Conservation (phyloP, 1,139 yeast genomes). For the Diutina ranongensis region DNA sequence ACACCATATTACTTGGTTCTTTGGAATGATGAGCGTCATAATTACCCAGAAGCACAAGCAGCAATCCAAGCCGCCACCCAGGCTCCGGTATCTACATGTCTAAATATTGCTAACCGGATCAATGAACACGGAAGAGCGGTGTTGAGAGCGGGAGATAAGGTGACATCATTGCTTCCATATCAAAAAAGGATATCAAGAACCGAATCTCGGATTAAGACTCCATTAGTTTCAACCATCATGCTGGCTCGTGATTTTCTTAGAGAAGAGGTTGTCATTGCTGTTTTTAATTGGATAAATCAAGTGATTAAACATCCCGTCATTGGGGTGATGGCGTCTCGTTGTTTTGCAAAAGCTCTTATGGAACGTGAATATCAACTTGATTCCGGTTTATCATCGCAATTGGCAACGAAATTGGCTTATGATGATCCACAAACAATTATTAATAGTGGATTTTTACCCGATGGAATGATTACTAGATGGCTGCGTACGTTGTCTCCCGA, state of each 20-base stretch:
- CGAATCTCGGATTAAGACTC: slow-evolving; percentile 30
- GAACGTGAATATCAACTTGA: slow-evolving; percentile 18
- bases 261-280: slow-evolving; percentile 30
- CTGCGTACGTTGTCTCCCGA: background rate
- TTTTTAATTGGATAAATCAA: slow-evolving; percentile 40
- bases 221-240: slow-evolving; percentile 41
- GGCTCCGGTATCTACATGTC: slow-evolving; percentile 16
- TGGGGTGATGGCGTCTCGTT: slow-evolving; percentile 15
- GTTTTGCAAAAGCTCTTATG: slow-evolving; percentile 19
- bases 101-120: slow-evolving; percentile 23
- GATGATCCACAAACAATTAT: slow-evolving; percentile 15
- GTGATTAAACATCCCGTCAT: slow-evolving; percentile 23
- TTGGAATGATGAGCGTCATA: slow-evolving; percentile 71
- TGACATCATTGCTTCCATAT: background rate
- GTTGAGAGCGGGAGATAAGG: slow-evolving; percentile 13
- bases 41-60: slow-evolving; percentile 34
- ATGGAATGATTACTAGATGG: slow-evolving; percentile 14
- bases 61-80: slow-evolving; percentile 29
- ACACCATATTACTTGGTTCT: slow-evolving; percentile 35
- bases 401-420: slow-evolving; percentile 9
- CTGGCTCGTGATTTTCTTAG: slow-evolving; percentile 36
- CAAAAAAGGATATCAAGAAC: slow-evolving; percentile 9
- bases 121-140: slow-evolving; percentile 23
- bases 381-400: slow-evolving; percentile 17
- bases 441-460: slow-evolving; percentile 20